These are phyloP conservation scores for Podaxis sp. DNA, from an alignment of 768 basidiomycete genomes.

Conservation along the genomic window DNA sequence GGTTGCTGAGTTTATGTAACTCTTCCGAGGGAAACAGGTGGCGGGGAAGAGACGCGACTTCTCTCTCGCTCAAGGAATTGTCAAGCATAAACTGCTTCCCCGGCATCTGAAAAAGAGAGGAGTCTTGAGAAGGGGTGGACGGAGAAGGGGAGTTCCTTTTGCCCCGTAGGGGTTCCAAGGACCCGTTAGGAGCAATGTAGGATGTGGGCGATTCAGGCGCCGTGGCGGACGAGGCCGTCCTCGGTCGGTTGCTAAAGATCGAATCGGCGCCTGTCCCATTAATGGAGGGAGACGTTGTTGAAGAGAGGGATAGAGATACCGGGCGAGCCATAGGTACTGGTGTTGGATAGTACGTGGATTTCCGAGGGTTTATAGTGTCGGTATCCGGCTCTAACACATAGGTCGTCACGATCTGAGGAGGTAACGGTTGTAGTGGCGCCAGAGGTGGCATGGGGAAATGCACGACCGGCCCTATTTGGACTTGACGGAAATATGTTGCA, in stretches of 20 bases:
- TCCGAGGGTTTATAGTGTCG: slow-evolving; percentile 33
- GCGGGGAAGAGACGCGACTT: slow-evolving; percentile 31
- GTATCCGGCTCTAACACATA: slow-evolving; percentile 37
- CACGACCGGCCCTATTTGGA: slow-evolving; percentile 57
- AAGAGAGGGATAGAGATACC: slow-evolving; percentile 54
- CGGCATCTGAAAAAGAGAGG: slow-evolving; percentile 18
- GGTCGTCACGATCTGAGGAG: slow-evolving; percentile 41
- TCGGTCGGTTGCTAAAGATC: slow-evolving; percentile 24
- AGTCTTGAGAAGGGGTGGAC: slow-evolving; percentile 18
- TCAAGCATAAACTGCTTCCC: slow-evolving; percentile 46
- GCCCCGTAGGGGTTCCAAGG: not conserved
- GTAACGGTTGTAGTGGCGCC: slow-evolving; percentile 59
- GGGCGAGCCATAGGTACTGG: slow-evolving; percentile 36
- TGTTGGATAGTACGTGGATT: slow-evolving; percentile 37
- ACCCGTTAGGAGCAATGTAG: slow-evolving; percentile 16
- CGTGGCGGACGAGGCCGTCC: slow-evolving; percentile 33
- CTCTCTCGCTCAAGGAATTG: slow-evolving; percentile 43
- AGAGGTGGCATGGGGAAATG: slow-evolving; percentile 71
- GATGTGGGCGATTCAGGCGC: slow-evolving; percentile 26
- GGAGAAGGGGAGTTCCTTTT: slow-evolving; percentile 1
- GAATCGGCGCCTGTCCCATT: slow-evolving; percentile 25
- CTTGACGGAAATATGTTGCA: slow-evolving; percentile 69
- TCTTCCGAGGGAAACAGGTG: slow-evolving; percentile 41
- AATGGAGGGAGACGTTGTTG: slow-evolving; percentile 43
- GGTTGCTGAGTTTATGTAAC: slow-evolving; percentile 49